These are phyloP conservation scores for Xanthoparmelia taractica DNA, from an alignment of 495 filamentous ascomycete genomes.

Conservation along the genomic window DNA sequence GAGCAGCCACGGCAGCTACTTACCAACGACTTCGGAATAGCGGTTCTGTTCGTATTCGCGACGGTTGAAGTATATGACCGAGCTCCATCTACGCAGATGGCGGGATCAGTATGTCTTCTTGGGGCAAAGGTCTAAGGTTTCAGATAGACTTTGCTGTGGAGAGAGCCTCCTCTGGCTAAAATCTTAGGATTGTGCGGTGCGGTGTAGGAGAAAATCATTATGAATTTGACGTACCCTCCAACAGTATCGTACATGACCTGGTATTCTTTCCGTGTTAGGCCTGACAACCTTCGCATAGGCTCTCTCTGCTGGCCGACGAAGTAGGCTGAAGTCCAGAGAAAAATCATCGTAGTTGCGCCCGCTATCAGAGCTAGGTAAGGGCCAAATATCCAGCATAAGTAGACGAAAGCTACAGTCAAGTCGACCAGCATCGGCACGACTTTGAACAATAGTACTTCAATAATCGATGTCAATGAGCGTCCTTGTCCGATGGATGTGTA, in stretches of 20 bases:
- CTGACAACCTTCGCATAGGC: slow-evolving; percentile 9
- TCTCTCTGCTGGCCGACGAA: slow-evolving; percentile 37
- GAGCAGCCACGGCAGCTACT: background rate
- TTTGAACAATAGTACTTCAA: slow-evolving; percentile 60
- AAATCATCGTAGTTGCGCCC: slow-evolving; percentile 51
- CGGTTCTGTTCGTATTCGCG: slow-evolving; percentile 55
- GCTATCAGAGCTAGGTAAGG: slow-evolving; percentile 67
- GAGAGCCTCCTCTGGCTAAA: too few species aligned
- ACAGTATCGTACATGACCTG: slow-evolving; percentile 57
- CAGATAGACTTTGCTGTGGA: slow-evolving; percentile 39
- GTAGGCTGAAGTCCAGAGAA: slow-evolving; percentile 53
- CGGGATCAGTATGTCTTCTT: background rate
- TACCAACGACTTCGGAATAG: slow-evolving; percentile 40
- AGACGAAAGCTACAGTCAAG: slow-evolving; percentile 58
- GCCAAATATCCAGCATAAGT: slow-evolving; percentile 60
- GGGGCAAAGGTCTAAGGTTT: background rate
- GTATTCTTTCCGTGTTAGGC: slow-evolving; percentile 40
- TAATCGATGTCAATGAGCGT: slow-evolving; percentile 51
- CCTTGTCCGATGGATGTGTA: slow-evolving; percentile 60
- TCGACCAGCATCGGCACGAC: slow-evolving; percentile 66
- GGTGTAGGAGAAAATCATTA: too few species aligned
- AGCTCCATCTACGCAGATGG: slow-evolving; percentile 49
- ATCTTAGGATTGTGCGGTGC: too few species aligned
- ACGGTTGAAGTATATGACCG: slow-evolving; percentile 65
- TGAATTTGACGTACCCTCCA: slow-evolving; percentile 52